phyloP scores from a whole-genome alignment of 345 rosid species.

The Syzygium aromaticum region DNA sequence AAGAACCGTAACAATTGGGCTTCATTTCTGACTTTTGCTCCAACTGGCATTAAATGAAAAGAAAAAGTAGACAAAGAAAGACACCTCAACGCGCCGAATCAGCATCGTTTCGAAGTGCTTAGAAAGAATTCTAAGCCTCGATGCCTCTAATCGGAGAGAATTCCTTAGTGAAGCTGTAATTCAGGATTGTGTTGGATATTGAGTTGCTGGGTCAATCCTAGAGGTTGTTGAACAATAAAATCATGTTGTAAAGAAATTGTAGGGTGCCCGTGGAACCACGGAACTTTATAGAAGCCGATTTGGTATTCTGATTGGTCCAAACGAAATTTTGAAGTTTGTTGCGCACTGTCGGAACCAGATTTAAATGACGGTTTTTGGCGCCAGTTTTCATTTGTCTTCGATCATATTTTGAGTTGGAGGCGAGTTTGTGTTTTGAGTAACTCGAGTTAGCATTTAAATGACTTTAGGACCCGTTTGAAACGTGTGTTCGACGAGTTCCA shows the following conservation, averaged over 20 bases:
- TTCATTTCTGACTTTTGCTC: no score
- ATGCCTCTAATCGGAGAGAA: not conserved
- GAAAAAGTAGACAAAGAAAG: no score
- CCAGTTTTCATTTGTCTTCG: not conserved
- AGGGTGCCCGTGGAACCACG: not conserved
- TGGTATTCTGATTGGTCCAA: not conserved
- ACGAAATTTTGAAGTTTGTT: not conserved
- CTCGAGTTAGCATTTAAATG: not conserved
- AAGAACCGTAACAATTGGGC: not conserved
- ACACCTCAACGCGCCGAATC: not conserved
- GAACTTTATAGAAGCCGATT: not conserved
- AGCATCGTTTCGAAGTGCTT: not conserved
- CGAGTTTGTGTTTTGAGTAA: not conserved
- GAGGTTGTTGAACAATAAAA: not conserved
- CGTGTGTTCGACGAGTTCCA: not conserved
- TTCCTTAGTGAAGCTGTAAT: not conserved
- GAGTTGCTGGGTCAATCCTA: no score
- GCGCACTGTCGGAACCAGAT: not conserved
- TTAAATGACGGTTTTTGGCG: not conserved
- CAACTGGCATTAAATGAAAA: no score
- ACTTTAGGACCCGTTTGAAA: not conserved
- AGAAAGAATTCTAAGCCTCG: not conserved
- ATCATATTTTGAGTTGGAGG: not conserved
- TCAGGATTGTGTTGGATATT: not conserved
- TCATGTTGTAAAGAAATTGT: not conserved